Conservation (phyloP, 306 rosid genomes). For the Geum urbanum region DNA sequence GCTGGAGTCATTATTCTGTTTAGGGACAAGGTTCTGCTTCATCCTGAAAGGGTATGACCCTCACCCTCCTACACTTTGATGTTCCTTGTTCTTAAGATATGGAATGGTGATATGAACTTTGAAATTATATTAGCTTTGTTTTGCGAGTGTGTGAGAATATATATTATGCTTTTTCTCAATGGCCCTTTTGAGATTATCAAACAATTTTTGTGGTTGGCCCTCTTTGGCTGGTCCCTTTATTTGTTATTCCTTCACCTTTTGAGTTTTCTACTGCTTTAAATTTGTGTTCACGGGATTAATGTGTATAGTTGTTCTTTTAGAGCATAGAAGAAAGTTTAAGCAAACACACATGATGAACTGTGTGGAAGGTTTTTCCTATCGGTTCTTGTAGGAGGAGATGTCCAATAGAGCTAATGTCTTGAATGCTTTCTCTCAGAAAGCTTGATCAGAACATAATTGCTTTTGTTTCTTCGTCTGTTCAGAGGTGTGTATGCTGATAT, state of each 20-base stretch:
- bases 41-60: slow-evolving; percentile 67
- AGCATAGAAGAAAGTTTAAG: neutral
- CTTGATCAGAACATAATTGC: too few species aligned
- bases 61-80: neutral
- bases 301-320: neutral
- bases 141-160: neutral
- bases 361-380: neutral
- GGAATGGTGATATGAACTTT: neutral
- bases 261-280: neutral
- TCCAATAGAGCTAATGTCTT: neutral
- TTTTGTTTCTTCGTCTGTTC: too few species aligned
- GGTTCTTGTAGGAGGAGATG: neutral
- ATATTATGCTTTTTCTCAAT: neutral
- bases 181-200: neutral
- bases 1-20: slow-evolving; percentile 89
- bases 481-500: too few species aligned
- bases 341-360: neutral
- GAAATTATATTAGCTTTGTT: neutral
- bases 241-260: slow-evolving; percentile 1
- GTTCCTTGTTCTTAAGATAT: neutral
- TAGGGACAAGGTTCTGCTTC: slow-evolving; percentile 86
- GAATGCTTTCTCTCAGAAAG: neutral
- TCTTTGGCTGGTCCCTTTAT: slow-evolving; percentile 1
- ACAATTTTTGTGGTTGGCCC: neutral
- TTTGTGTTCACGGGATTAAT: neutral